phyloP scores from a whole-genome alignment of 164 flowering plant genomes.

The Magnolia kwangsiensis region DNA sequence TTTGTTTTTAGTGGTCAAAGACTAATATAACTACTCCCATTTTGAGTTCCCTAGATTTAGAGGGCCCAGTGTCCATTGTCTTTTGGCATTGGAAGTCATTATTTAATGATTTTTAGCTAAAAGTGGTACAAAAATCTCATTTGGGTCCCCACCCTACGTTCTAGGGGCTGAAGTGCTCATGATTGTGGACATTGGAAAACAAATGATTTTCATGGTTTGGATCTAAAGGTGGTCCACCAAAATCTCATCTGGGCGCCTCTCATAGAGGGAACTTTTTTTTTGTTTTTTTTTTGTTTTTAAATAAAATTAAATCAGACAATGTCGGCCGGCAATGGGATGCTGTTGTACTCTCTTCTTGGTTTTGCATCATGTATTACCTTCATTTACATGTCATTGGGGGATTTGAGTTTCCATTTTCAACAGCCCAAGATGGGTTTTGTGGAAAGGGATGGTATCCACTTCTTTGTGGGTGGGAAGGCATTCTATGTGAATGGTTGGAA shows the following conservation, averaged over 20 bases:
- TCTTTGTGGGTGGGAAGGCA: conserved; percentile 57
- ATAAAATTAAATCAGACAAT: conserved; percentile 14
- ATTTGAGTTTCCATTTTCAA: conserved; percentile 23
- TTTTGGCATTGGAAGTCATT: neutral
- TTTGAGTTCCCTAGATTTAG: conserved; percentile 11
- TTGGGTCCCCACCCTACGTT: neutral
- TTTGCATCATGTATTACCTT: conserved; percentile 62
- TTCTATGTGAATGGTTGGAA: conserved; percentile 95
- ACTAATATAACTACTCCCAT: neutral
- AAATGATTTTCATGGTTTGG: conserved; percentile 3
- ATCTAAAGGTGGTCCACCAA: conserved; percentile 11
- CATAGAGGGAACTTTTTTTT: neutral
- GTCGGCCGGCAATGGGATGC: conserved; percentile 45
- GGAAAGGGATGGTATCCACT: conserved; percentile 69
- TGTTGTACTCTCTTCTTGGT: conserved; percentile 63
- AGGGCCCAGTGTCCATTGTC: conserved; percentile 2
- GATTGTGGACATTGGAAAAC: neutral
- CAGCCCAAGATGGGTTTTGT: conserved; percentile 55
- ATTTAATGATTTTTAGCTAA: conserved; percentile 12
- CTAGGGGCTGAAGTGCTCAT: too few relatives aligned
- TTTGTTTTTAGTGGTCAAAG: neutral
- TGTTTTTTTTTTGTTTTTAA: neutral
- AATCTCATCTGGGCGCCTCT: too few relatives aligned
- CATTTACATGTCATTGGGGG: conserved; percentile 69
- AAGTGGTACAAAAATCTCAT: conserved; percentile 11